phyloP scores from a whole-genome alignment of 768 basidiomycete genomes.

The Podaxis rugospora region DNA sequence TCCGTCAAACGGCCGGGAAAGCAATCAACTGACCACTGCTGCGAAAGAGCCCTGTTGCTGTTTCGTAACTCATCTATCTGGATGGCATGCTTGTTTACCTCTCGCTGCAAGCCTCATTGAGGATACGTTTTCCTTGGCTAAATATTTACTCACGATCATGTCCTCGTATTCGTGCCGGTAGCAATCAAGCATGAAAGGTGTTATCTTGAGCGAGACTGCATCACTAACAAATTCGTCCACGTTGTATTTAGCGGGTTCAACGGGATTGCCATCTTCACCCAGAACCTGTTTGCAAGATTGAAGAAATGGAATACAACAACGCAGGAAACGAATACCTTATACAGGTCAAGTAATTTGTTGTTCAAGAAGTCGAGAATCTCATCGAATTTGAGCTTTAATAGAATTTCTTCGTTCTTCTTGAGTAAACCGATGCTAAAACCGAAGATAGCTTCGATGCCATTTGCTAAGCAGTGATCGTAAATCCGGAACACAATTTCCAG shows the following conservation, averaged over 20 bases:
- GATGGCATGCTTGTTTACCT: conserved; percentile 75
- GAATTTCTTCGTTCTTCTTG: conserved; percentile 78
- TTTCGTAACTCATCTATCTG: conserved; percentile 83
- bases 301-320: not conserved
- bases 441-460: conserved; percentile 96
- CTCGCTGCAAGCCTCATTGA: conserved; percentile 32
- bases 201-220: conserved; percentile 80
- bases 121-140: not conserved
- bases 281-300: conserved; percentile 19
- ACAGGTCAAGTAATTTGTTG: conserved; percentile 74
- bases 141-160: conserved; percentile 36
- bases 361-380: conserved; percentile 85
- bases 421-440: conserved; percentile 87
- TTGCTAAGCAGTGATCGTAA: conserved; percentile 94
- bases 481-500: conserved; percentile 93
- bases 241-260: conserved; percentile 40
- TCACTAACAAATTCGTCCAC: conserved; percentile 87
- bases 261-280: conserved; percentile 22
- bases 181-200: conserved; percentile 92
- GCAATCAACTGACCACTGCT: conserved; percentile 67
- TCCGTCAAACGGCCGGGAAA: not conserved
- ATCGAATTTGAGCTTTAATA: conserved; percentile 86
- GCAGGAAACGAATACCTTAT: conserved; percentile 42
- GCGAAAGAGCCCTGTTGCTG: conserved; percentile 68
- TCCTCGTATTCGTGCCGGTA: conserved; percentile 90